A percentile compares a stretch with the other conserved stretches of the same genome.
These are phyloP conservation scores for Pseudocercospora vitis DNA, from an alignment of 2,329 filamentous ascomycete genomes.

Conservation along the genomic window DNA sequence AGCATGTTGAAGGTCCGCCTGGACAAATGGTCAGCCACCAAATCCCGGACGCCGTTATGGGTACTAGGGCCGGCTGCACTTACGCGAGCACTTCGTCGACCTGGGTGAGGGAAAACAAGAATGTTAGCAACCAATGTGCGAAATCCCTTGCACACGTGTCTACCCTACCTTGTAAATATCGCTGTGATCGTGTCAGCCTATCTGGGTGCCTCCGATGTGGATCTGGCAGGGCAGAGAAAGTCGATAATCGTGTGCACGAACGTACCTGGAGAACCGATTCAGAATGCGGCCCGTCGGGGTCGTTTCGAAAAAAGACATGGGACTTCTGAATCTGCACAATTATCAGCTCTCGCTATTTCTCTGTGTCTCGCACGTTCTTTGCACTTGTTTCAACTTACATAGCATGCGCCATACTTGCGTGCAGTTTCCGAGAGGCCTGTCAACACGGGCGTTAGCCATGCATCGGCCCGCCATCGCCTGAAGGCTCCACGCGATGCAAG, in stretches of 20 bases:
- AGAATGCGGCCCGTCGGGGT: constrained; percentile 95
- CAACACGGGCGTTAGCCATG: constrained; percentile 26
- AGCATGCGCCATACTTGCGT: constrained; percentile 61
- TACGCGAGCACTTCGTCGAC: constrained; percentile 87
- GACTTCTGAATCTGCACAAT: constrained; percentile 69
- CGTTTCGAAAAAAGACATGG: constrained; percentile 98
- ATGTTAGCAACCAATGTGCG: constrained; percentile 12
- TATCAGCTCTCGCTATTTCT: constrained; percentile 10
- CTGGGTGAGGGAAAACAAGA: neutral
- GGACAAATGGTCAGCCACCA: constrained; percentile 33
- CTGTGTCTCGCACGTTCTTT: no score
- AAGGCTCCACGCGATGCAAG: constrained; percentile 22
- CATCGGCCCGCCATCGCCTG: constrained; percentile 27
- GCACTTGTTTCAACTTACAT: constrained; percentile 17
- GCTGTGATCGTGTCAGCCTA: constrained; percentile 9
- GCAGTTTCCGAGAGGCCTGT: constrained; percentile 87
- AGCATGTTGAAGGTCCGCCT: constrained; percentile 93
- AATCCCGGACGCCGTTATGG: constrained; percentile 7
- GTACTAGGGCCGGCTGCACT: constrained; percentile 35
- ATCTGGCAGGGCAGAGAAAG: constrained; percentile 2
- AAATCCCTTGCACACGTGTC: neutral
- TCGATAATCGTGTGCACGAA: constrained; percentile 10
- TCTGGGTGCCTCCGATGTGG: constrained; percentile 2
- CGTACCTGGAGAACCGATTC: constrained; percentile 83
- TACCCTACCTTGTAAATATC: constrained; percentile 25